Evolutionary conservation across 1,139 yeast genomes (phyloP), one percentile per base, ranked within the genome.

Genomic region (Debaryomyces psychrophilus): DNA sequence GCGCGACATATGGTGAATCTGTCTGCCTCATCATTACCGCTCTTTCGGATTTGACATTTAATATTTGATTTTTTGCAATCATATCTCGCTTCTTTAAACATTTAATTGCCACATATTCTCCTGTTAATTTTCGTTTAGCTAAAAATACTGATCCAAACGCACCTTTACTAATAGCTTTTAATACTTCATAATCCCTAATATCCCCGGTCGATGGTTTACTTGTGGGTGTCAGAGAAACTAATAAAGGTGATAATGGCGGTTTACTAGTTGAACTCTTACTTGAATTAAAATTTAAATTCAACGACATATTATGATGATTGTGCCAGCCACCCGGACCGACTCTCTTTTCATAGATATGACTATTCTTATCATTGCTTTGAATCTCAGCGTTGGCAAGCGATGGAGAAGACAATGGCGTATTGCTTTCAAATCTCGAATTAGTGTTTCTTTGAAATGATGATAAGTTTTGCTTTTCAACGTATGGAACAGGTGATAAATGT

Each of bases 1-100:
- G 92, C 1, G 97, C 98, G 49, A 93, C 98, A 62, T 87, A 90
- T 0, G 97, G 96, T 36, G 95, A 87, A 55, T 90, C 95, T 2
- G 96, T 82, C 60, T 95, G 99, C 4, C 95, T 85, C 96, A 95
- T 93, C 93, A 95, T 86, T 22, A 93, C 95, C 0, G 97, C 97
- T 37, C 99, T 73, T 62, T 95, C 99, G 0, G 97, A 89, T 57
- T 87, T 87, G 37, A 95, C 97, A 61, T 95, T 93, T 39, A 90
- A 83, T 2, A 93, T 95, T 68, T 95, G 99, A 71, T 95, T 95
- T 66, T 93, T 93, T 2, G 96, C 95, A 53, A 93, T 85, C 98
- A 95, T 93, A 64, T 93, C 99, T 5, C 95, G 81, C 64, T 95
- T 95, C 56, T 86, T 88, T 52, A 95, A 71, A n/a, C 92, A 95